Conservation (phyloP, 306 rosid genomes). For the Delonix regia region DNA sequence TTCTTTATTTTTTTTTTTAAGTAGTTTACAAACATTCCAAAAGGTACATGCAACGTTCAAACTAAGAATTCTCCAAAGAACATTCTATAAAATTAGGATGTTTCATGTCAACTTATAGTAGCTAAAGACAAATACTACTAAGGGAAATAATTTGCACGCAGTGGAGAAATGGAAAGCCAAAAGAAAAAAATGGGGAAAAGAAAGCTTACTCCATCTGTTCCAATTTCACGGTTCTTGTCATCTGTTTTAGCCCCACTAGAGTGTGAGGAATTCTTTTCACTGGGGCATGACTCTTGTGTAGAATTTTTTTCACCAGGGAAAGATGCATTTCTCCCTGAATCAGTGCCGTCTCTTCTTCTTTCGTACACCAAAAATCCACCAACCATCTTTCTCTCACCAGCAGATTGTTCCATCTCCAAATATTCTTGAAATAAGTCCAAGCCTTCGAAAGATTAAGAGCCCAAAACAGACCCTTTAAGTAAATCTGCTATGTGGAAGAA, state of each 20-base stretch:
- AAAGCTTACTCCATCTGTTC: background rate
- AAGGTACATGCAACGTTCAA: no score
- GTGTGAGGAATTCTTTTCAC: background rate
- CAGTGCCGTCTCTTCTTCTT: background rate
- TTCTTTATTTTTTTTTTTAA: no score
- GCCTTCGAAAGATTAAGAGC: background rate
- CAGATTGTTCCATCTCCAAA: slow-evolving; percentile 16
- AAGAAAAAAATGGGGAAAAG: no score
- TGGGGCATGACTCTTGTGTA: background rate
- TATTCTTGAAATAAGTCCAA: background rate
- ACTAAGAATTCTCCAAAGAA: no score
- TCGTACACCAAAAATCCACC: background rate
- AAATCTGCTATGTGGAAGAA: background rate
- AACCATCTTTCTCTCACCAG: no score
- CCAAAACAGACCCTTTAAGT: background rate
- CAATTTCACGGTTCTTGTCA: background rate
- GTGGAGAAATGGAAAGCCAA: background rate
- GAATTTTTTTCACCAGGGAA: no score
- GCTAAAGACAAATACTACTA: background rate
- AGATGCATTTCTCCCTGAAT: background rate
- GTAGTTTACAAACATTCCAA: no score
- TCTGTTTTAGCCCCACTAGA: background rate
- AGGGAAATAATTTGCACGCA: no score
- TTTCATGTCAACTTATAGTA: background rate
- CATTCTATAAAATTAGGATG: no score